These are phyloP conservation scores for Hypocreales sp. DNA, from an alignment of 2,329 filamentous ascomycete species.

Conservation along the genomic window DNA sequence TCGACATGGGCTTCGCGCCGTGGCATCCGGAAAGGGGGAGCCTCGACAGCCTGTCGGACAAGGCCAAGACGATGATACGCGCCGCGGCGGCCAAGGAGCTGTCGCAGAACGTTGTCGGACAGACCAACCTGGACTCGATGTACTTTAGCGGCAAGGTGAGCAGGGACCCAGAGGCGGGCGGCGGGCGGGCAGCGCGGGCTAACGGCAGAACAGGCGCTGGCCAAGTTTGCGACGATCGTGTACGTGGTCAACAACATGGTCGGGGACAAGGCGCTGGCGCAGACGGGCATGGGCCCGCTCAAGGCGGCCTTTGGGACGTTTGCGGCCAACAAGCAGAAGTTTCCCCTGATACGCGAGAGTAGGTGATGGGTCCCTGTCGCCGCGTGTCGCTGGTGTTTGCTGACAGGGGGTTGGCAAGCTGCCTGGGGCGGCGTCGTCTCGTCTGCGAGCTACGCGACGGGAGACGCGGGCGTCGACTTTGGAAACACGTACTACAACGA, in stretches of 20 bases:
- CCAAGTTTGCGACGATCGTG: constrained; percentile 59
- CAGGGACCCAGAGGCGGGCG: background rate
- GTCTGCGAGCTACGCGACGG: constrained; percentile 53
- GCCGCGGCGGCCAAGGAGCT: constrained; percentile 57
- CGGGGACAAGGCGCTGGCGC: constrained; percentile 38
- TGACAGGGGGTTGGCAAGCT: constrained; percentile 17
- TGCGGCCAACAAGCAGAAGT: constrained; percentile 50
- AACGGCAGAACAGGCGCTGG: constrained; percentile 39
- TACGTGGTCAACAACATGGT: constrained; percentile 51
- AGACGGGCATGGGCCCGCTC: constrained; percentile 42
- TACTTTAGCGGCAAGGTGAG: constrained; percentile 78
- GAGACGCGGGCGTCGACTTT: constrained; percentile 62
- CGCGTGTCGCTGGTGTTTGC: no score
- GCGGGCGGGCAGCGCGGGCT: background rate
- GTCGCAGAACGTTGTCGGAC: constrained; percentile 55
- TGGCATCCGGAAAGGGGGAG: constrained; percentile 46
- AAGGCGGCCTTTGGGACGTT: constrained; percentile 54
- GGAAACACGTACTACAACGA: constrained; percentile 80
- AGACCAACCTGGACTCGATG: constrained; percentile 70
- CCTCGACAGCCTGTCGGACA: constrained; percentile 28
- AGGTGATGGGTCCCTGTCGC: constrained; percentile 13
- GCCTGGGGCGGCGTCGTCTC: constrained; percentile 74
- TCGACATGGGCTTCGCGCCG: constrained; percentile 61
- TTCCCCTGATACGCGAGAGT: constrained; percentile 49
- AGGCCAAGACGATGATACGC: constrained; percentile 43